Evolutionary conservation across 208 protist genomes (phyloP).

Genomic region (Strigomonas culicis): DNA sequence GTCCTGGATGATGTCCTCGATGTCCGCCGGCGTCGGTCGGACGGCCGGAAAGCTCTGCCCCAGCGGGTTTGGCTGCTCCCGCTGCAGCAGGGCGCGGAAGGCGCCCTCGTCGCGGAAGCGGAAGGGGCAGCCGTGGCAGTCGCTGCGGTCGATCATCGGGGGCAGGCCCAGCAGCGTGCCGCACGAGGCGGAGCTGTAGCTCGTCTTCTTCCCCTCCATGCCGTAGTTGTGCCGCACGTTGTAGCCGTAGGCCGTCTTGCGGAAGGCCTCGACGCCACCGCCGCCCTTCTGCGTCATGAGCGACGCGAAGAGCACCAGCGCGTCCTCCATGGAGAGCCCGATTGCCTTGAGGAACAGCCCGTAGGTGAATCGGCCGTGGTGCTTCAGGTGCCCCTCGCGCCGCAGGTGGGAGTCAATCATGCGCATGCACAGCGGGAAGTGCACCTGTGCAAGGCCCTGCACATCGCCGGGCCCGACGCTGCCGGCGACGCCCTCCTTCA

Average conservation of each 20-base stretch:
- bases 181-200: slow-evolving; percentile 84
- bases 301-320: slow-evolving; percentile 77
- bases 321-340: slow-evolving; percentile 81
- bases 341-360: slow-evolving; percentile 90
- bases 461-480: slow-evolving; percentile 73
- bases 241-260: slow-evolving; percentile 89
- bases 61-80: slow-evolving; percentile 53
- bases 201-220: slow-evolving; percentile 89
- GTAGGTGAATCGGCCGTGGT: slow-evolving; percentile 88
- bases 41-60: slow-evolving; percentile 46
- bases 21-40: slow-evolving; percentile 45
- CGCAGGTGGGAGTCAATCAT: slow-evolving; percentile 80
- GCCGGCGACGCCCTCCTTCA: slow-evolving; percentile 54
- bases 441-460: slow-evolving; percentile 64
- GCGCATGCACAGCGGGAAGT: slow-evolving; percentile 92
- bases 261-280: slow-evolving; percentile 66
- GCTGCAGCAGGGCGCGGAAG: slow-evolving; percentile 46
- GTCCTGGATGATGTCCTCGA: slow-evolving; percentile 88
- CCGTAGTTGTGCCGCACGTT: slow-evolving; percentile 91
- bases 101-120: slow-evolving; percentile 71
- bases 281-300: slow-evolving; percentile 85
- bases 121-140: slow-evolving; percentile 92
- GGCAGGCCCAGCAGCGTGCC: slow-evolving; percentile 78
- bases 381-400: slow-evolving; percentile 84
- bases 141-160: slow-evolving; percentile 65